These are phyloP conservation scores for Podospora bellae-mahoneyi DNA, from an alignment of 495 filamentous ascomycete species.

Conservation along the genomic window DNA sequence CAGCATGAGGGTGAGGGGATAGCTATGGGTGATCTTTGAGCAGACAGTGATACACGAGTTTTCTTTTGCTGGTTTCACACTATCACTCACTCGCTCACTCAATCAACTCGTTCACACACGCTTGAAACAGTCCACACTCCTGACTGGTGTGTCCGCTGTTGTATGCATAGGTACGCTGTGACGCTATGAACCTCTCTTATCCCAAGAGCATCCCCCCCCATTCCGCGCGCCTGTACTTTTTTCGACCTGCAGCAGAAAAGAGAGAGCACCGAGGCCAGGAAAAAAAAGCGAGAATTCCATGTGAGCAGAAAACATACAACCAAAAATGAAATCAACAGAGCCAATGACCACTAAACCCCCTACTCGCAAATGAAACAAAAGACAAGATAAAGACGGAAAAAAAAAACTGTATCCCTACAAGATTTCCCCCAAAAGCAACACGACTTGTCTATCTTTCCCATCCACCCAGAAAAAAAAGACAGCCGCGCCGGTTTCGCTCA, in stretches of 20 bases:
- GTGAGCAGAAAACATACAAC: not conserved
- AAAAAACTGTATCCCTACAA: slow-evolving; percentile 25
- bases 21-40: slow-evolving; percentile 14
- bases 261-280: slow-evolving; percentile 1
- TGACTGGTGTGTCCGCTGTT: not conserved
- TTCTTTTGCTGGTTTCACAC: not conserved
- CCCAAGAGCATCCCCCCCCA: not conserved
- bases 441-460: not conserved
- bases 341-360: not conserved
- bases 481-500: not conserved
- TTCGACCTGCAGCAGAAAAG: not conserved
- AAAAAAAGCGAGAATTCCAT: not conserved
- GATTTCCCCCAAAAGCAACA: slow-evolving; percentile 14
- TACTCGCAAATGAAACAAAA: slow-evolving; percentile 8
- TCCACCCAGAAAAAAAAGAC: not conserved
- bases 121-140: not conserved
- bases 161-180: not conserved
- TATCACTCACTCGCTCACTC: not conserved
- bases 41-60: not conserved
- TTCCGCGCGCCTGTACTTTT: not conserved
- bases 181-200: not conserved
- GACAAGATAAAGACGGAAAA: slow-evolving; percentile 5
- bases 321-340: not conserved
- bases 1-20: slow-evolving; percentile 10
- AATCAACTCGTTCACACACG: not conserved